These are phyloP conservation scores for Botrytis sinoallii DNA, from an alignment of 2,329 filamentous ascomycete species.

Conservation along the genomic window DNA sequence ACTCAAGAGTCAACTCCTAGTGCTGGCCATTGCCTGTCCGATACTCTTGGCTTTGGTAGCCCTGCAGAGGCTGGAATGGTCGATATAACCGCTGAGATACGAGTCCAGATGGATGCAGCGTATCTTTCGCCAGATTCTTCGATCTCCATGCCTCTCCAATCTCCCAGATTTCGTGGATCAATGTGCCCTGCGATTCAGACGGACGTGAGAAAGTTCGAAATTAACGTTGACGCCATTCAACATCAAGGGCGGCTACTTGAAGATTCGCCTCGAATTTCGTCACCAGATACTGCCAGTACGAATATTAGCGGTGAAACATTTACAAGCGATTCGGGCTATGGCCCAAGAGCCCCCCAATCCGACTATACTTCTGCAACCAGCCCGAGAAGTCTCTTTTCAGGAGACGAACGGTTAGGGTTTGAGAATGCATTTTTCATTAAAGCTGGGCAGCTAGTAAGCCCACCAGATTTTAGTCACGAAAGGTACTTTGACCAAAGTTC, in stretches of 20 bases:
- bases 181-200: not conserved
- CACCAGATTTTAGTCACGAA: not conserved
- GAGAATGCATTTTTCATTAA: not conserved
- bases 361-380: not conserved
- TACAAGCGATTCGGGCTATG: not conserved
- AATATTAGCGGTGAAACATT: not conserved
- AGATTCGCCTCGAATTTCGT: not conserved
- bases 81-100: not conserved
- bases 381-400: not conserved
- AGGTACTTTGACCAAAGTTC: not conserved
- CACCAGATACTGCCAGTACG: conserved; percentile 1
- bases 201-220: not conserved
- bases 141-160: too few relatives aligned
- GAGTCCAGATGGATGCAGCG: not conserved
- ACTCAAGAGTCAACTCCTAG: not conserved
- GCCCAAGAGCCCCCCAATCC: not conserved
- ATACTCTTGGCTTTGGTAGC: not conserved
- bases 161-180: not conserved
- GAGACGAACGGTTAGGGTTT: not conserved
- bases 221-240: not conserved
- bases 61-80: too few relatives aligned
- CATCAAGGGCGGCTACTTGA: too few relatives aligned
- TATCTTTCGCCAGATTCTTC: too few relatives aligned
- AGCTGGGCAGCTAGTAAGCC: not conserved
- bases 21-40: not conserved